Percentiles rank a stretch among this genome's conserved stretches.
Evolutionary conservation across 305 asterid species (phyloP).

Genomic region (Fraxinus floribunda): DNA sequence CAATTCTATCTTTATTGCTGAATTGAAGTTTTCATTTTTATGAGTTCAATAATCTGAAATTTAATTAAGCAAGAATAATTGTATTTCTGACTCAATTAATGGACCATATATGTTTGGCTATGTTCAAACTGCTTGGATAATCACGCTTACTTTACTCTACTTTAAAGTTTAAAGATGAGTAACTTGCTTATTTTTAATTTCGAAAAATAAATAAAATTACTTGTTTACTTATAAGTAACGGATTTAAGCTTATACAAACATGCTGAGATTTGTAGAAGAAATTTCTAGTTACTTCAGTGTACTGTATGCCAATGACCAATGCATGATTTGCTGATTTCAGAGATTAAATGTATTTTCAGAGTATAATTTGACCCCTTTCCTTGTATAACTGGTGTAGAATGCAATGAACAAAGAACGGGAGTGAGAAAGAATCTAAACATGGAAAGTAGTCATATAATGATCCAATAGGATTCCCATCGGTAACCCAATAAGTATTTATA

Average conservation of each 20-base stretch:
- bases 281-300: not conserved
- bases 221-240: not conserved
- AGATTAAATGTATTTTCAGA: not conserved
- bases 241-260: not conserved
- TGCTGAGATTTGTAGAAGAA: not conserved
- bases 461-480: not conserved
- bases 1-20: slow-evolving; percentile 7
- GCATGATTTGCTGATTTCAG: not conserved
- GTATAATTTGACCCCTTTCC: not conserved
- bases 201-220: not conserved
- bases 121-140: not conserved
- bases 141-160: not conserved
- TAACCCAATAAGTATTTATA: not conserved
- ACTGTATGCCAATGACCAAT: not conserved
- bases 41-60: not conserved
- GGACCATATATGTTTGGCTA: not conserved
- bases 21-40: slow-evolving; percentile 1
- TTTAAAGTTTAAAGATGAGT: not conserved
- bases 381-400: not conserved
- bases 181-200: not conserved
- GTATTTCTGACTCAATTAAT: slow-evolving; percentile 8
- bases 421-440: not conserved
- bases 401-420: not conserved
- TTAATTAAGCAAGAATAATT: not conserved
- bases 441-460: not conserved